These are phyloP conservation scores for Picea abies DNA, from an alignment of 83 land plant species.

Conservation along the genomic window DNA sequence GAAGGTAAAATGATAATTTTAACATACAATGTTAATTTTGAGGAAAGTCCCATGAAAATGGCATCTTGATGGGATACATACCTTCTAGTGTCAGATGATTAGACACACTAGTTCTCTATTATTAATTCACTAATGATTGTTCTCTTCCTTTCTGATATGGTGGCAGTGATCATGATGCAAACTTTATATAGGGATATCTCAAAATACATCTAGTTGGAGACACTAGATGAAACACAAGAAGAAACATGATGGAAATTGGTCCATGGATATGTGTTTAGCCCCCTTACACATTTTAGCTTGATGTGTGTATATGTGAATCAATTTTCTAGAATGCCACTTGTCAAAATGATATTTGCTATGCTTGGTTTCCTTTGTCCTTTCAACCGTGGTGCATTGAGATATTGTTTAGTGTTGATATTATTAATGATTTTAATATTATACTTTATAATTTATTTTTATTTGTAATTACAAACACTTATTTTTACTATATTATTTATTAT, in stretches of 20 bases:
- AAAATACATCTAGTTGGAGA: constrained; percentile 78
- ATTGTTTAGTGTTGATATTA: no score
- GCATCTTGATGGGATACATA: constrained; percentile 83
- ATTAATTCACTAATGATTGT: constrained; percentile 92
- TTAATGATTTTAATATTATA: no score
- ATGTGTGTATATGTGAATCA: constrained; percentile 87
- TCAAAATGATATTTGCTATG: constrained; percentile 26
- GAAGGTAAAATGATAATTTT: constrained; percentile 63
- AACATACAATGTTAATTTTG: constrained; percentile 79
- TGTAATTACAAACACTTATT: constrained; percentile 54
- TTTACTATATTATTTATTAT: no score
- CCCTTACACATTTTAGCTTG: constrained; percentile 62
- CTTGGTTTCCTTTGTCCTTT: constrained; percentile 11
- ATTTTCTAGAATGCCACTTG: constrained; percentile 80
- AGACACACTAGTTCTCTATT: constrained; percentile 92
- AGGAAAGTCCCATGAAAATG: constrained; percentile 80
- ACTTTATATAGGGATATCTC: constrained; percentile 83
- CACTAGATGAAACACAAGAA: constrained; percentile 89
- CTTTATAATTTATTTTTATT: no score
- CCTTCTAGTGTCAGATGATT: constrained; percentile 55
- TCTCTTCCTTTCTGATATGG: constrained; percentile 90
- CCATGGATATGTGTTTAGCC: constrained; percentile 69
- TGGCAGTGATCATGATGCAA: constrained; percentile 92
- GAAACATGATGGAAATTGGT: constrained; percentile 52
- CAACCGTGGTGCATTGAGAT: constrained; percentile 75